phyloP scores from a whole-genome alignment of 2,329 filamentous ascomycete species.

The Microdochium paspali region DNA sequence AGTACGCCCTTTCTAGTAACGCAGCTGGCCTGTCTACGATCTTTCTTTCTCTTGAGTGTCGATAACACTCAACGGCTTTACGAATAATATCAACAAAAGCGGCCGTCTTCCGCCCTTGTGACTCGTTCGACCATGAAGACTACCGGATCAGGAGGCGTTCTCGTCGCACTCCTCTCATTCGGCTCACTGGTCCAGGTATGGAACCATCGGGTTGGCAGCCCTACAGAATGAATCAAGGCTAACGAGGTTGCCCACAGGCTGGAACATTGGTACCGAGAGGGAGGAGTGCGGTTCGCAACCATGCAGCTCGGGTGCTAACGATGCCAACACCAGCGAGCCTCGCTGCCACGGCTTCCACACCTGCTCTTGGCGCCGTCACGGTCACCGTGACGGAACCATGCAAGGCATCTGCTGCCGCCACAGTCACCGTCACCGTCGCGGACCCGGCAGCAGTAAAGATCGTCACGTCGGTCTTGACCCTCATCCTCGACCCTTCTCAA shows the following conservation, averaged over 20 bases:
- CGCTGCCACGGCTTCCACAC: background rate
- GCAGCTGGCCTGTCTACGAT: background rate
- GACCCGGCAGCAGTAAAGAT: background rate
- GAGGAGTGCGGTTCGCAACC: background rate
- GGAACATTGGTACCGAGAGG: background rate
- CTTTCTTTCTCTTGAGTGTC: background rate
- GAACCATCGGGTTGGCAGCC: background rate
- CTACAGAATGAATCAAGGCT: background rate
- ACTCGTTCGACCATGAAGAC: background rate
- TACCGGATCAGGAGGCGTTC: background rate
- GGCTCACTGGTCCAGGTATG: background rate
- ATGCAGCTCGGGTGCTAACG: background rate
- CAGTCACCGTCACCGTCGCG: background rate
- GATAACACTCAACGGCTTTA: background rate
- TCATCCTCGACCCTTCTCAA: background rate
- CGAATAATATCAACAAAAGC: background rate
- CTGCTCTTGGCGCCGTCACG: background rate
- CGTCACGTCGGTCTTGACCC: background rate
- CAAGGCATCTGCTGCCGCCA: background rate
- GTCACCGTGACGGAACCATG: background rate
- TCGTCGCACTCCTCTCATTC: background rate
- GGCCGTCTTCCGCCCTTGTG: background rate
- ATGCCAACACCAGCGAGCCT: background rate
- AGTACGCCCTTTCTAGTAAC: background rate
- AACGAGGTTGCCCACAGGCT: background rate